Conservation (phyloP, 441 rosid species). For the Jatropha podagrica region DNA sequence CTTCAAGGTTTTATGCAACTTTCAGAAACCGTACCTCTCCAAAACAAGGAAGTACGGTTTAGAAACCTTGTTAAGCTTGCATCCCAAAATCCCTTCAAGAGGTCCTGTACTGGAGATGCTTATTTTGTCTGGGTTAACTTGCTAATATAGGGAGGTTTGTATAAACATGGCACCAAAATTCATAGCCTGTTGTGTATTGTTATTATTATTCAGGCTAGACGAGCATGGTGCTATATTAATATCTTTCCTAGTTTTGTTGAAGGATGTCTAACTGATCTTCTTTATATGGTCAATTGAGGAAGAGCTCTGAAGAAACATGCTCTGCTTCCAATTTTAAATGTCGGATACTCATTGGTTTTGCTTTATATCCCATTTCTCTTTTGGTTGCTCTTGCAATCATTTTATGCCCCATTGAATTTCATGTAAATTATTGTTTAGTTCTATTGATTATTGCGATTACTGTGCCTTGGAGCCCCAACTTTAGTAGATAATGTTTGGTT, state of each 20-base stretch:
- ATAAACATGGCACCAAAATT: constrained; percentile 38
- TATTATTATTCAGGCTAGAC: constrained; percentile 35
- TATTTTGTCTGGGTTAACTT: background rate
- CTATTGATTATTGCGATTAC: no score
- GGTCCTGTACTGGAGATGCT: no score
- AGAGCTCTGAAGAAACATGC: constrained; percentile 26
- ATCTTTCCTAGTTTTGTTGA: constrained; percentile 11
- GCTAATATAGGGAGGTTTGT: background rate
- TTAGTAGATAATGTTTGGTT: no score
- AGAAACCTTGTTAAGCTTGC: background rate
- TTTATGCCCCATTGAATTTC: no score
- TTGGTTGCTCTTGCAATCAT: background rate
- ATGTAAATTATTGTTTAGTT: no score
- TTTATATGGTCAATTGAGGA: constrained; percentile 12
- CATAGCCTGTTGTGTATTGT: constrained; percentile 34
- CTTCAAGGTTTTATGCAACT: no score
- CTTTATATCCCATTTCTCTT: background rate
- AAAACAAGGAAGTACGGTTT: no score
- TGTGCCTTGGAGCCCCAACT: no score
- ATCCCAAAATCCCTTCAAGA: no score
- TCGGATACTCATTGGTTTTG: no score
- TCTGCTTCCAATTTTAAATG: background rate
- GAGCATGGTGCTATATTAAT: constrained; percentile 44
- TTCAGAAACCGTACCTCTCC: background rate
- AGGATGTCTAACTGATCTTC: constrained; percentile 18